Evolutionary conservation across 306 rosid genomes (phyloP), one percentile per base, ranked within the genome.

Genomic region (Glycyrrhiza uralensis): DNA sequence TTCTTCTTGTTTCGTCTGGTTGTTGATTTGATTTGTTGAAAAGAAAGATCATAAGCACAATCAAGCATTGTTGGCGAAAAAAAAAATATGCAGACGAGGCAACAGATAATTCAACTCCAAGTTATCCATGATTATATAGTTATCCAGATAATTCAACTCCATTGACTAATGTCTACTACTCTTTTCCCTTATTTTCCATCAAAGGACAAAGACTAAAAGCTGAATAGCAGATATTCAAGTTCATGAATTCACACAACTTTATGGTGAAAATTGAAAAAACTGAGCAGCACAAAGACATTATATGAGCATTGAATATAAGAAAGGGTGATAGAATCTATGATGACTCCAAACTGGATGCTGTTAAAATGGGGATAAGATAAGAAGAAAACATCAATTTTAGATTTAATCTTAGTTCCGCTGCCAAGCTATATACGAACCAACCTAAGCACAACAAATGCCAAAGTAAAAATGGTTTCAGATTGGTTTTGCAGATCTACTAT

Each of bases 1-100:
- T 61, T 52, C 51, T 62, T 35, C 49, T 62, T 66, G 68, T 42
- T 54, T 67, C 55, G 63, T 32, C 38, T 33, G 46, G 15, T 32
- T 50, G 55, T 72, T 38, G 22, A 65, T 20, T 66, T 38, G 36
- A 35, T 49, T 32, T 55, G 35, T 47, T 24, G n/a, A 20, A 26
- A 56, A 41, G 42, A 70, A 57, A 18, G 4, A 38, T 29, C 22
- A 57, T 30, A 59, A 66, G 59, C 64, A 50, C 29, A 36, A 46
- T 24, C 17, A 45, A 2, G 47, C 13, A 26, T 18, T 22, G 6
- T 55, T 32, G 22, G n/a, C n/a, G n/a, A n/a, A n/a, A n/a, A n/a
- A n/a, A n/a, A n/a, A n/a, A 52, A 68, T 6, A 8, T 45, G 35
- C 24, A 38, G 19, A 49, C 66, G 33, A 42, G 29, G 38, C 50